phyloP scores from a whole-genome alignment of 805 yeast genomes.

The Lipomyces sp. region DNA sequence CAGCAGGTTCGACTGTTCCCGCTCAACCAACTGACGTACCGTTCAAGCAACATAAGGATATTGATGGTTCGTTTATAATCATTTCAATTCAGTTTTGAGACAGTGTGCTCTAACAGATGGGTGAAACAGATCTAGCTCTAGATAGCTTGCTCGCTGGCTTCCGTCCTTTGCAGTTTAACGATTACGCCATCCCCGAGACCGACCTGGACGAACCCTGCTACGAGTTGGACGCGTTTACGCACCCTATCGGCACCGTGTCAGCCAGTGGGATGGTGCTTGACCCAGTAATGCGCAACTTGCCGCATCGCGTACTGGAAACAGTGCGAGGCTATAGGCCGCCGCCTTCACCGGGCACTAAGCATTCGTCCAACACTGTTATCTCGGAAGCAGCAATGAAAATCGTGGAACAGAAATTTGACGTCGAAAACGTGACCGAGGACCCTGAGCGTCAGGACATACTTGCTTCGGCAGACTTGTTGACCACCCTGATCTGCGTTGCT shows the following conservation, averaged over 20 bases:
- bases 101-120: background rate
- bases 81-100: background rate
- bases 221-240: conserved; percentile 5
- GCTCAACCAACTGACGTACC: background rate
- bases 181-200: conserved; percentile 6
- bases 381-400: conserved; percentile 15
- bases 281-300: conserved; percentile 16
- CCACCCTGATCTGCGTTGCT: conserved; percentile 15
- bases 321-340: conserved; percentile 23
- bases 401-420: conserved; percentile 15
- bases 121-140: conserved; percentile 20
- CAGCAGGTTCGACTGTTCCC: background rate
- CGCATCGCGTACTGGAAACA: conserved; percentile 10
- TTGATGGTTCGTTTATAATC: conserved; percentile 5
- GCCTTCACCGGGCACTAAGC: conserved; percentile 16
- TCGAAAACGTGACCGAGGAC: background rate
- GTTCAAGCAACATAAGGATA: conserved; percentile 5
- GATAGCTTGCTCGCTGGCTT: conserved; percentile 27
- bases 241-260: conserved; percentile 20
- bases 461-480: conserved; percentile 7
- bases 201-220: conserved; percentile 3
- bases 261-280: conserved; percentile 17
- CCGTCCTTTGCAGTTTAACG: conserved; percentile 17
- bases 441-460: conserved; percentile 5
- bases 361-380: conserved; percentile 6